Conservation (phyloP, 257 asterid genomes). For the Ilex asprella region DNA sequence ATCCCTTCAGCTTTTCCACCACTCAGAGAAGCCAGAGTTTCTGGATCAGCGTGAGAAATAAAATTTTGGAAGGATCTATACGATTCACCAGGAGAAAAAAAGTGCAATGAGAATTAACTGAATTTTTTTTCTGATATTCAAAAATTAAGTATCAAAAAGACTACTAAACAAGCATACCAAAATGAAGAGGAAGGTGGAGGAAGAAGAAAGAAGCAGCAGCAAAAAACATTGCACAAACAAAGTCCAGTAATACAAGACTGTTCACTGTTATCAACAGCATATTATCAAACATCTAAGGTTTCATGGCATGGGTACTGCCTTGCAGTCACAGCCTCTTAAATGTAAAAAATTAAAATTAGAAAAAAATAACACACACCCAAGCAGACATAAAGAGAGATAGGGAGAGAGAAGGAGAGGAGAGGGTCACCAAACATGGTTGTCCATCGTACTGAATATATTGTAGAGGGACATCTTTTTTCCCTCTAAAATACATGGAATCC, state of each 20-base stretch:
- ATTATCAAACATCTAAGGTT: no score
- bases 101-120: slow-evolving; percentile 14
- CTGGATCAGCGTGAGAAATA: slow-evolving; percentile 74
- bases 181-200: slow-evolving; percentile 9
- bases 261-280: background rate
- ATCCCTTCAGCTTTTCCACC: slow-evolving; percentile 71
- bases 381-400: no score
- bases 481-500: no score
- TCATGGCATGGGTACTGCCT: background rate
- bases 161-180: background rate
- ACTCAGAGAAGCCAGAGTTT: slow-evolving; percentile 61
- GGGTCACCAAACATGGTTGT: no score
- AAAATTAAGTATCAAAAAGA: no score
- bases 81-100: slow-evolving; percentile 9
- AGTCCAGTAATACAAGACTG: background rate
- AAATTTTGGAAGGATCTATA: slow-evolving; percentile 77
- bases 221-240: no score
- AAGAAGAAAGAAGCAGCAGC: background rate
- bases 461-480: no score
- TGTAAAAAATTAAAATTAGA: no score
- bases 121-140: background rate
- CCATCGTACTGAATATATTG: no score
- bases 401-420: no score
- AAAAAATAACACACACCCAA: no score
- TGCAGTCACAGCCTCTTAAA: no score